Conservation (phyloP, 805 yeast genomes). For the Nakazawaea peltata region DNA sequence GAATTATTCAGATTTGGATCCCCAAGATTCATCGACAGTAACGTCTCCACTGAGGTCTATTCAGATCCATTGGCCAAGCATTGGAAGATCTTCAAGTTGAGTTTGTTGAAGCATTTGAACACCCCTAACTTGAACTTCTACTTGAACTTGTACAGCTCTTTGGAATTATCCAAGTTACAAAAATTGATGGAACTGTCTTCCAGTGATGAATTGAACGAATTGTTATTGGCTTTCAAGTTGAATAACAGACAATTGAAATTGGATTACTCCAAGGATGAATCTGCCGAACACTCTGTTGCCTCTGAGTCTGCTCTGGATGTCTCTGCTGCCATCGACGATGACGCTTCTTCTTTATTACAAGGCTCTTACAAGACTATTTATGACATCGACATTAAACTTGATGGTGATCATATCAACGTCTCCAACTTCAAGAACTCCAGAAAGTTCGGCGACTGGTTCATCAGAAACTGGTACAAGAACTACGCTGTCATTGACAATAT, state of each 20-base stretch:
- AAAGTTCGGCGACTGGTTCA: slow-evolving; percentile 42
- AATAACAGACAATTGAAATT: slow-evolving; percentile 37
- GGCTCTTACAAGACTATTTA: slow-evolving; percentile 33
- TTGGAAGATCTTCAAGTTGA: slow-evolving; percentile 32
- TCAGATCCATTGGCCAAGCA: slow-evolving; percentile 35
- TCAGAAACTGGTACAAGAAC: slow-evolving; percentile 38
- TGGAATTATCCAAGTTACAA: slow-evolving; percentile 34
- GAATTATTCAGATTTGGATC: slow-evolving; percentile 38
- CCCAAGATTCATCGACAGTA: slow-evolving; percentile 36
- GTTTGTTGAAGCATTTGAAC: slow-evolving; percentile 27
- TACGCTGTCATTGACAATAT: slow-evolving; percentile 34
- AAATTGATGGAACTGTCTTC: slow-evolving; percentile 19
- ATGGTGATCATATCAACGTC: slow-evolving; percentile 32
- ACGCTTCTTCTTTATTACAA: slow-evolving; percentile 19
- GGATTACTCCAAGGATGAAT: slow-evolving; percentile 5
- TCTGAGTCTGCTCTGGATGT: too few species aligned
- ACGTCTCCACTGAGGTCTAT: slow-evolving; percentile 21
- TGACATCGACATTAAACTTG: slow-evolving; percentile 35
- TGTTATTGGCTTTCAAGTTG: slow-evolving; percentile 34
- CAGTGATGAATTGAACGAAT: slow-evolving; percentile 25
- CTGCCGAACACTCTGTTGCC: not conserved
- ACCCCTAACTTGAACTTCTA: slow-evolving; percentile 35
- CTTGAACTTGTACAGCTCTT: slow-evolving; percentile 36
- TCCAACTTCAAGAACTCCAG: slow-evolving; percentile 36
- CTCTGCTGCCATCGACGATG: not conserved